Base-by-base conservation (phyloP, 2,329 filamentous ascomycete genomes). In the Talaromyces sp. region DNA sequence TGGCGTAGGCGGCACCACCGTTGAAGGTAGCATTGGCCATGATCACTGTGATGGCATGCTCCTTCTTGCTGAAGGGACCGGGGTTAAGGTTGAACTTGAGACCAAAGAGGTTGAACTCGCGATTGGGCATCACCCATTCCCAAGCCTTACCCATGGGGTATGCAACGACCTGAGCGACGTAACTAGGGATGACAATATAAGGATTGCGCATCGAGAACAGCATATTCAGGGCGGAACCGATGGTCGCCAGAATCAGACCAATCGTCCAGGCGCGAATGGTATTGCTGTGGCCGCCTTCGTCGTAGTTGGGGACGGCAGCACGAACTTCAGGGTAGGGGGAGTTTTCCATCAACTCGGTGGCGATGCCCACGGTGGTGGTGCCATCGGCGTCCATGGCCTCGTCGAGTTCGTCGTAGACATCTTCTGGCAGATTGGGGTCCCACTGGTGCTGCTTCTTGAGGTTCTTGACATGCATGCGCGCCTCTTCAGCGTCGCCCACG, bases 291-390 rank as follows among this genome's bases (percentile, higher is more conserved):
- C 86, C 75, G 64, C 86, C 84, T 63, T 85, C 79, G 64, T 88
- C 85, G 66, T 81, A 80, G 67, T 87, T 87, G 60, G 82, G 77
- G 17, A 88, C 85, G 17, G 85, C 82, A 25, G 84, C 82, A 63
- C 85, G 82, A 33, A 87, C 85, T 73, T 87, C 84, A 37, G 84
- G 83, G 66, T 87, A 88, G 2, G 85, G 85, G 50, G 84, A 87
- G 69, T 87, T 84, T 58, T 87, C 84, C 67, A 86, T 79, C 65
- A 85, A 76, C 59, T 82, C 81, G 63, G 81, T 79, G 64, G 85
- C 81, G 63, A 86, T 79, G 60, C 80, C 78, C 52, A 81, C 71
- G 56, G 81, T 81, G 68, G 82, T 81, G 64, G 81, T 81, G 62
- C 78, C 75, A 69, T 84, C 81, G 1, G 78, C 79, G 41, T 78